Conservation (phyloP, 768 basidiomycete genomes). For the Rhizopogon vesiculosus region DNA sequence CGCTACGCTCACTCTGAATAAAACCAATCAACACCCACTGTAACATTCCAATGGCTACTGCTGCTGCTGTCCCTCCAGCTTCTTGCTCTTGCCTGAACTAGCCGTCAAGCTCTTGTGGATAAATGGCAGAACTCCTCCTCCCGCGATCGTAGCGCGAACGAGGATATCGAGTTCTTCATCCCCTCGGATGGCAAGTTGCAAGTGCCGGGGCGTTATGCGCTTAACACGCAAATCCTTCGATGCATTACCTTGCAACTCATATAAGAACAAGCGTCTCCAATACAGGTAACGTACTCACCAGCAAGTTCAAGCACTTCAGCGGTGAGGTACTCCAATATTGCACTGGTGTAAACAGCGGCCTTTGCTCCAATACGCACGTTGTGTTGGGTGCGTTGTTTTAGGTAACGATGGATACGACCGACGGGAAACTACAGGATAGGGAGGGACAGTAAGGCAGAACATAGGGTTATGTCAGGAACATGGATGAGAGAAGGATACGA, state of each 20-base stretch:
- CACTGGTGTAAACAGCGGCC: slow-evolving; percentile 94
- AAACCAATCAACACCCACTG: neutral
- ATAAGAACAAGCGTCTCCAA: neutral
- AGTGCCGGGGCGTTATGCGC: slow-evolving; percentile 93
- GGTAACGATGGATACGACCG: slow-evolving; percentile 94
- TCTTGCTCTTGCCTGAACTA: slow-evolving; percentile 41
- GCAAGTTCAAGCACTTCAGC: slow-evolving; percentile 96
- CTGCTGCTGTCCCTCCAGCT: slow-evolving; percentile 32
- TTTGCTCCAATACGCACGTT: slow-evolving; percentile 97
- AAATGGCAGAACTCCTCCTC: slow-evolving; percentile 83
- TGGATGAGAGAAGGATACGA: neutral
- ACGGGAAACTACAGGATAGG: slow-evolving; percentile 72
- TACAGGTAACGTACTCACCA: slow-evolving; percentile 43
- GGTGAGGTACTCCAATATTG: slow-evolving; percentile 93
- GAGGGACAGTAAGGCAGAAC: neutral
- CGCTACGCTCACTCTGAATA: too few species aligned
- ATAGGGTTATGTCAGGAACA: slow-evolving; percentile 4
- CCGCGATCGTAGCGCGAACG: slow-evolving; percentile 91
- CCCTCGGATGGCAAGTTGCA: slow-evolving; percentile 94
- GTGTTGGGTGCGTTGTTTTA: slow-evolving; percentile 89
- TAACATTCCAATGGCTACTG: neutral
- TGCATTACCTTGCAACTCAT: slow-evolving; percentile 67
- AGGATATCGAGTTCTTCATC: slow-evolving; percentile 97
- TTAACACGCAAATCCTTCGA: slow-evolving; percentile 97
- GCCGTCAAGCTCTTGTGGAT: slow-evolving; percentile 79